phyloP scores from a whole-genome alignment of 106 monocot species.

The Iris macrosiphon region DNA sequence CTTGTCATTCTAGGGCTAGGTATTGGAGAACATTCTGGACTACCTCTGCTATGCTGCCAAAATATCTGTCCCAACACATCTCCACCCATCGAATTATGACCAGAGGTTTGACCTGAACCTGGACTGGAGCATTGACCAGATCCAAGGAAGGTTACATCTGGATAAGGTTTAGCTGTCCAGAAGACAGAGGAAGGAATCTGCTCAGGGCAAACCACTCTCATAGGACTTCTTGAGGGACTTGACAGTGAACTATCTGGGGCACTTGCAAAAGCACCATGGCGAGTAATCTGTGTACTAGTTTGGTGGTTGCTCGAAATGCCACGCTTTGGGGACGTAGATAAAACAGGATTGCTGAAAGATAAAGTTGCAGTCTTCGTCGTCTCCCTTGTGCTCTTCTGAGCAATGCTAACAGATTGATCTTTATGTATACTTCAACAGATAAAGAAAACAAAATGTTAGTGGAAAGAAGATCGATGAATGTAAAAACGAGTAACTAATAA shows the following conservation, averaged over 20 bases:
- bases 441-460: not conserved
- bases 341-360: constrained; percentile 22
- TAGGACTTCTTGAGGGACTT: constrained; percentile 89
- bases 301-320: constrained; percentile 27
- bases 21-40: constrained; percentile 93
- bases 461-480: not conserved
- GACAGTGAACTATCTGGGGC: constrained; percentile 95
- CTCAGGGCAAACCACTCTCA: constrained; percentile 59
- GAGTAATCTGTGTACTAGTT: constrained; percentile 25
- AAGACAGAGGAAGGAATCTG: constrained; percentile 73
- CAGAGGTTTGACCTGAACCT: constrained; percentile 96
- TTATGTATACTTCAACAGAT: constrained; percentile 42
- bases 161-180: constrained; percentile 55
- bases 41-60: constrained; percentile 83
- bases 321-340: constrained; percentile 51
- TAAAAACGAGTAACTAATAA: not conserved
- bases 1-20: constrained; percentile 97
- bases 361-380: constrained; percentile 18
- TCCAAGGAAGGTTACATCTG: constrained; percentile 66
- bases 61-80: constrained; percentile 78
- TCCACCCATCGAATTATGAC: constrained; percentile 92
- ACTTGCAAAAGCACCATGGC: constrained; percentile 49
- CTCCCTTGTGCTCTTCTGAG: constrained; percentile 42
- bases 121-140: constrained; percentile 98
- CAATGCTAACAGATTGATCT: constrained; percentile 22